Conservation (phyloP, 73 alveolate species). For the Urostyla sp. region DNA sequence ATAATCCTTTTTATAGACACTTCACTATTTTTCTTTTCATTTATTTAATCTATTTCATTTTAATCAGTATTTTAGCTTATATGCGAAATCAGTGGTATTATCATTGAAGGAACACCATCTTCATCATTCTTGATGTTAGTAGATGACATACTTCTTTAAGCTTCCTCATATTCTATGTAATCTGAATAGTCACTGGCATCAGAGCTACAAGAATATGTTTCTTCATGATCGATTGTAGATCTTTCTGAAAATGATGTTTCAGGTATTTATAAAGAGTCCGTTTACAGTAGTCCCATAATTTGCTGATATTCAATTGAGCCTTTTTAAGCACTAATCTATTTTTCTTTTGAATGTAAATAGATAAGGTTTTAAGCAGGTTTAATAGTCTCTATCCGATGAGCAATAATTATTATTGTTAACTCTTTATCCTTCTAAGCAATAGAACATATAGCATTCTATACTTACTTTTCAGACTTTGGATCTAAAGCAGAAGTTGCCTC, state of each 20-base stretch:
- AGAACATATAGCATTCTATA: conserved; percentile 50
- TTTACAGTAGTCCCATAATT: not conserved
- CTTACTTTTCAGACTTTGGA: conserved; percentile 57
- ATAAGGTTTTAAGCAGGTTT: conserved; percentile 80
- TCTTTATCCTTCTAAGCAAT: conserved; percentile 6
- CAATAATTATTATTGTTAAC: conserved; percentile 77
- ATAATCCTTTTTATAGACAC: not conserved
- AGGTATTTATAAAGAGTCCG: too few relatives aligned
- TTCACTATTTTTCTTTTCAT: not conserved
- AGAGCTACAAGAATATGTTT: too few relatives aligned
- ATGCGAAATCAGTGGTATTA: not conserved
- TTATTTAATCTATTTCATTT: not conserved
- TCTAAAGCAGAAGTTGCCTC: conserved; percentile 95
- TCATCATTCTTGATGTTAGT: not conserved
- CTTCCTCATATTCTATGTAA: not conserved
- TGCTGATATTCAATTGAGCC: conserved; percentile 7
- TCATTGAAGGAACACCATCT: not conserved
- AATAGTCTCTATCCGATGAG: conserved; percentile 93
- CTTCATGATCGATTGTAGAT: too few relatives aligned
- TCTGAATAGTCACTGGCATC: not conserved
- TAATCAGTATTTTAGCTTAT: not conserved
- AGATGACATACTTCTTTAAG: not conserved
- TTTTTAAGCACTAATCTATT: not conserved
- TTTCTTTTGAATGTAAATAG: not conserved
- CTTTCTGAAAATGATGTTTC: too few relatives aligned